phyloP scores from a whole-genome alignment of 345 rosid genomes.

The Passiflora organensis region DNA sequence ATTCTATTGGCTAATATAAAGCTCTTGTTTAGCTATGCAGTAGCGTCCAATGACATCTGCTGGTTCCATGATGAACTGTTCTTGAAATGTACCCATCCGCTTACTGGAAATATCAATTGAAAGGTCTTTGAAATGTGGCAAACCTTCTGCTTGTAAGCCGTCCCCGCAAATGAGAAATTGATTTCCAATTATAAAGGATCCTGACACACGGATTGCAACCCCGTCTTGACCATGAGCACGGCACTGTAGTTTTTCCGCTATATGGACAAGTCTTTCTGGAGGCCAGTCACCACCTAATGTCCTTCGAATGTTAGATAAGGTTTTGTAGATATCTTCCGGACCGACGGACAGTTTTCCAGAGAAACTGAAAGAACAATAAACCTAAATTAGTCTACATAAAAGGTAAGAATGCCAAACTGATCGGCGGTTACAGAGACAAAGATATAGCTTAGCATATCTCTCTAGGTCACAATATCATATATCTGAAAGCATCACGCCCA shows the following conservation, averaged over 20 bases:
- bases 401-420: neutral
- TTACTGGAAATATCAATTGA: constrained; percentile 63
- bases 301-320: constrained; percentile 54
- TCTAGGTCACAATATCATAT: neutral
- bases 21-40: constrained; percentile 66
- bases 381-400: constrained; percentile 1
- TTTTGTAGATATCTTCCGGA: constrained; percentile 47
- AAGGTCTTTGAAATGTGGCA: constrained; percentile 79
- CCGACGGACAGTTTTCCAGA: constrained; percentile 50
- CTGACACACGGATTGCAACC: constrained; percentile 66
- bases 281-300: constrained; percentile 86
- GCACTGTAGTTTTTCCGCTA: constrained; percentile 85
- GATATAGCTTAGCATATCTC: neutral
- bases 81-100: constrained; percentile 82
- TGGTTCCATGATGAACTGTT: constrained; percentile 67
- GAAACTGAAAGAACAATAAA: constrained; percentile 37
- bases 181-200: constrained; percentile 80
- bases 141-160: constrained; percentile 85
- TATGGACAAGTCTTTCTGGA: constrained; percentile 74
- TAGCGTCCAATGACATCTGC: constrained; percentile 60
- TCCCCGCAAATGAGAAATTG: constrained; percentile 93
- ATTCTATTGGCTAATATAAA: constrained; percentile 39
- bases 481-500: neutral
- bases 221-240: constrained; percentile 60
- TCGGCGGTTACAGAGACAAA: neutral